These are phyloP conservation scores for Clonostachys solani DNA, from an alignment of 2,329 filamentous ascomycete genomes.

Conservation along the genomic window DNA sequence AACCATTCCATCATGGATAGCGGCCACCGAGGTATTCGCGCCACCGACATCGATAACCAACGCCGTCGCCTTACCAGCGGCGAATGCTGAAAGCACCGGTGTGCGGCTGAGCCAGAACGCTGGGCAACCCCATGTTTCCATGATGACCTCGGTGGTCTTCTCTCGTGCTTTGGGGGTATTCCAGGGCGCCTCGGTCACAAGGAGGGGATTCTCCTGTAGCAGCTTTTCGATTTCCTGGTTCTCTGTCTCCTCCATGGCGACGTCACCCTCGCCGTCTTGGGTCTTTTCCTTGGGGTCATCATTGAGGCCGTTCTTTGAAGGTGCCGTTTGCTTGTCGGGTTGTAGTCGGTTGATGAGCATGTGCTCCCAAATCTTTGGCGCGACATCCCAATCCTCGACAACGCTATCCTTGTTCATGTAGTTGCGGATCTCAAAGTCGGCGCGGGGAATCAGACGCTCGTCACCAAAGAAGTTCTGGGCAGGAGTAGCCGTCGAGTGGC, in stretches of 20 bases:
- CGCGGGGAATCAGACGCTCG: conserved; percentile 76
- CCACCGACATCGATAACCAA: conserved; percentile 91
- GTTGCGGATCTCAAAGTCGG: conserved; percentile 80
- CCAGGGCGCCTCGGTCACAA: conserved; percentile 95
- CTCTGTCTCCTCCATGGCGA: conserved; percentile 58
- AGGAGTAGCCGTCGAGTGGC: conserved; percentile 41
- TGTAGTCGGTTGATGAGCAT: conserved; percentile 86
- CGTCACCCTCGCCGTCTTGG: conserved; percentile 58
- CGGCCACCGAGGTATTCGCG: conserved; percentile 81
- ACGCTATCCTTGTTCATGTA: conserved; percentile 86
- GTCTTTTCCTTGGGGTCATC: conserved; percentile 55
- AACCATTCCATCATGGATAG: conserved; percentile 91
- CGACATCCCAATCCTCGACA: conserved; percentile 95
- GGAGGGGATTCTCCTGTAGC: conserved; percentile 81
- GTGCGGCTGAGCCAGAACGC: conserved; percentile 91
- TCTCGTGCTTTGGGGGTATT: conserved; percentile 84
- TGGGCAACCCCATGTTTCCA: conserved; percentile 94
- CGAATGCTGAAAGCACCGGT: conserved; percentile 86
- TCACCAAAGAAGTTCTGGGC: conserved; percentile 76
- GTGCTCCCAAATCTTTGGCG: conserved; percentile 87
- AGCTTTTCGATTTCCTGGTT: conserved; percentile 63
- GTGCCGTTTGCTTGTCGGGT: conserved; percentile 64
- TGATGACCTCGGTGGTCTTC: conserved; percentile 91
- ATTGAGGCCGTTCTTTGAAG: conserved; percentile 75
- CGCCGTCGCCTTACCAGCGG: conserved; percentile 87